Percentiles rank a stretch among this genome's conserved stretches.
These are phyloP conservation scores for Coemansia reversa DNA, from an alignment of 192 early-diverging fungal species.

Conservation along the genomic window DNA sequence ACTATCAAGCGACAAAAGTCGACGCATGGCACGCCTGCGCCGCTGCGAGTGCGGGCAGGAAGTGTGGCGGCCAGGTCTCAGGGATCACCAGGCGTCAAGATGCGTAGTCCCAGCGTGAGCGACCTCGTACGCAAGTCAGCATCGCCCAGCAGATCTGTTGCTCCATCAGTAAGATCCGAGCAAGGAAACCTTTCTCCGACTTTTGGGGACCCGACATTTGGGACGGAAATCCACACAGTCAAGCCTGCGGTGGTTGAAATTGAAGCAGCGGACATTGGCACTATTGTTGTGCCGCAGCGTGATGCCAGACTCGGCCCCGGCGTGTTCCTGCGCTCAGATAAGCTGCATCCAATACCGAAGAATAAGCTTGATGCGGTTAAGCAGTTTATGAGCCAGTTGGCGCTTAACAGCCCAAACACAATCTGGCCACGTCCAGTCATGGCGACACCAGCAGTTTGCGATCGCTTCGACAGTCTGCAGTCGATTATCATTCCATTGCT, in stretches of 20 bases:
- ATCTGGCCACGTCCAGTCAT: slow-evolving; percentile 73
- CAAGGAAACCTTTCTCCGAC: slow-evolving; percentile 11
- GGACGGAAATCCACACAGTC: slow-evolving; percentile 44
- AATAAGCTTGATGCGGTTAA: slow-evolving; percentile 52
- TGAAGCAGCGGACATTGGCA: slow-evolving; percentile 27
- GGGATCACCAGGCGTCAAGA: neutral
- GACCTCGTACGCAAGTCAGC: slow-evolving; percentile 23
- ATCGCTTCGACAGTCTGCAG: slow-evolving; percentile 76
- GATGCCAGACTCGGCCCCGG: slow-evolving; percentile 48
- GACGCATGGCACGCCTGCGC: slow-evolving; percentile 14
- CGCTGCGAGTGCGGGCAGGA: slow-evolving; percentile 13
- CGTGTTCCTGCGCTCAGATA: slow-evolving; percentile 53
- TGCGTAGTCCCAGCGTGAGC: slow-evolving; percentile 3
- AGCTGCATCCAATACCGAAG: slow-evolving; percentile 50
- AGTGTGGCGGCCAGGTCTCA: slow-evolving; percentile 20
- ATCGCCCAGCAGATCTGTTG: slow-evolving; percentile 23
- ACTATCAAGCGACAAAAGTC: slow-evolving; percentile 47
- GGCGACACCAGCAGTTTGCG: slow-evolving; percentile 77
- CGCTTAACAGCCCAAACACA: slow-evolving; percentile 45
- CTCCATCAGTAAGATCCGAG: slow-evolving; percentile 20
- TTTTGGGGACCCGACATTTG: slow-evolving; percentile 44
- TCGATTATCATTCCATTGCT: slow-evolving; percentile 71
- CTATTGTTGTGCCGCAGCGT: slow-evolving; percentile 36
- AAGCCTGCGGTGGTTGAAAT: slow-evolving; percentile 24
- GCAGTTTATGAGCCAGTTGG: slow-evolving; percentile 49